Evolutionary conservation across 2,329 filamentous ascomycete species (phyloP).

Genomic region (Fusarium drepaniforme): DNA sequence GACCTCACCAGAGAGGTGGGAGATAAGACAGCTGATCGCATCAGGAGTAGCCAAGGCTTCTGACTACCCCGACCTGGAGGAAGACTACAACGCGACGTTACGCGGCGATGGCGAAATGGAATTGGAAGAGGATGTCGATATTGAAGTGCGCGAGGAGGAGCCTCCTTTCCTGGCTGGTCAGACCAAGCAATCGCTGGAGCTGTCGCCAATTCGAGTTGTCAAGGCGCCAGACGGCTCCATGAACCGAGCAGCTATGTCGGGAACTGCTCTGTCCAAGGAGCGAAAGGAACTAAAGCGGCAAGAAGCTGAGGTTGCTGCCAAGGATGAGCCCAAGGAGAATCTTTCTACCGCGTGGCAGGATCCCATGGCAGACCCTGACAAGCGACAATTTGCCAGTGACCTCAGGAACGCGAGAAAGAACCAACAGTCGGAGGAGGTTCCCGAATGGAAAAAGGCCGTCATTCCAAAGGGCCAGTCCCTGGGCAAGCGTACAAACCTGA

Average conservation of each 20-base stretch:
- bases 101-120: constrained; percentile 90
- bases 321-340: constrained; percentile 84
- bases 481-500: constrained; percentile 89
- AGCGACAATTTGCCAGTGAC: constrained; percentile 90
- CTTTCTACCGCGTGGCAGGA: constrained; percentile 95
- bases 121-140: constrained; percentile 96
- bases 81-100: constrained; percentile 90
- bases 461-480: constrained; percentile 83
- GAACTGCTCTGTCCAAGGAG: constrained; percentile 89
- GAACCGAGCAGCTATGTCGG: constrained; percentile 95
- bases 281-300: constrained; percentile 89
- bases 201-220: constrained; percentile 95
- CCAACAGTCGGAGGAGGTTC: constrained; percentile 75
- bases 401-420: constrained; percentile 76
- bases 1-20: constrained; percentile 97
- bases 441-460: constrained; percentile 92
- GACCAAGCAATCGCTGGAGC: constrained; percentile 93
- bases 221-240: constrained; percentile 99
- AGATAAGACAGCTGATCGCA: constrained; percentile 95
- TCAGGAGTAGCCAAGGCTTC: constrained; percentile 93
- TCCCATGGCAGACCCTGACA: constrained; percentile 89
- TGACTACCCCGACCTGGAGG: constrained; percentile 94
- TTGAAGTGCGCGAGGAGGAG: constrained; percentile 95
- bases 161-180: constrained; percentile 96
- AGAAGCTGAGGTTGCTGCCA: constrained; percentile 81